phyloP scores from a whole-genome alignment of 2,329 filamentous ascomycete genomes.

The Neopestalotiopsis rosae region DNA sequence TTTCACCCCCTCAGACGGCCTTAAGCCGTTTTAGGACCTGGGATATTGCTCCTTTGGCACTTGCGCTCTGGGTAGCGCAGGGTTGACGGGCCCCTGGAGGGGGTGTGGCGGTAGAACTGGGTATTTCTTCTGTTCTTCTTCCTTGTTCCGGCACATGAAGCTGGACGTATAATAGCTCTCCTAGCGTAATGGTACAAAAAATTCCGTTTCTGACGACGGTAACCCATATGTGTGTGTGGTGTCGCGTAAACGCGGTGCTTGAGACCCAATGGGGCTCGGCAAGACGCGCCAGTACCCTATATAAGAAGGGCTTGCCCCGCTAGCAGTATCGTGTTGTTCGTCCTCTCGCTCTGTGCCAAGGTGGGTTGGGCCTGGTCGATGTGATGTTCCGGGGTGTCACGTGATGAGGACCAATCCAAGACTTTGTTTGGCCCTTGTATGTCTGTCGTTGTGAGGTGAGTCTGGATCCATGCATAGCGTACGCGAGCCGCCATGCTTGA shows the following conservation, averaged over 20 bases:
- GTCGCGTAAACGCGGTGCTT: not conserved
- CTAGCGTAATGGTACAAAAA: slow-evolving; percentile 14
- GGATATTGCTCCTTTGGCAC: slow-evolving; percentile 41
- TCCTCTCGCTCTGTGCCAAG: slow-evolving; percentile 26
- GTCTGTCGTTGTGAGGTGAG: not conserved
- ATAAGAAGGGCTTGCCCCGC: not conserved
- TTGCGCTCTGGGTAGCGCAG: slow-evolving; percentile 26
- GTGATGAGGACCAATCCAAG: slow-evolving; percentile 29
- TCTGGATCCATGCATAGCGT: not conserved
- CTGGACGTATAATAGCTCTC: slow-evolving; percentile 2
- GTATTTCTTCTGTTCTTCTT: slow-evolving; percentile 4
- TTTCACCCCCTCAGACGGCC: slow-evolving; percentile 30
- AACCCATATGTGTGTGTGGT: not conserved
- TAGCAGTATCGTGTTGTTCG: not conserved
- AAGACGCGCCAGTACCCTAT: slow-evolving; percentile 7
- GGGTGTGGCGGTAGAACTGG: slow-evolving; percentile 24
- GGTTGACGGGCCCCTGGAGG: slow-evolving; percentile 22
- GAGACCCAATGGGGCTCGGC: not conserved
- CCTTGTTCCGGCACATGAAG: not conserved
- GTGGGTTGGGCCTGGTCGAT: slow-evolving; percentile 25
- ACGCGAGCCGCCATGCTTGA: not conserved
- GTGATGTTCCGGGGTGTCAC: slow-evolving; percentile 33
- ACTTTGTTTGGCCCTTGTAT: not conserved
- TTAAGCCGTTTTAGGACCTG: slow-evolving; percentile 41
- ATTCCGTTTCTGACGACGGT: slow-evolving; percentile 16